Base-by-base conservation (phyloP, 106 monocot genomes). In the Acorus calamus region DNA sequence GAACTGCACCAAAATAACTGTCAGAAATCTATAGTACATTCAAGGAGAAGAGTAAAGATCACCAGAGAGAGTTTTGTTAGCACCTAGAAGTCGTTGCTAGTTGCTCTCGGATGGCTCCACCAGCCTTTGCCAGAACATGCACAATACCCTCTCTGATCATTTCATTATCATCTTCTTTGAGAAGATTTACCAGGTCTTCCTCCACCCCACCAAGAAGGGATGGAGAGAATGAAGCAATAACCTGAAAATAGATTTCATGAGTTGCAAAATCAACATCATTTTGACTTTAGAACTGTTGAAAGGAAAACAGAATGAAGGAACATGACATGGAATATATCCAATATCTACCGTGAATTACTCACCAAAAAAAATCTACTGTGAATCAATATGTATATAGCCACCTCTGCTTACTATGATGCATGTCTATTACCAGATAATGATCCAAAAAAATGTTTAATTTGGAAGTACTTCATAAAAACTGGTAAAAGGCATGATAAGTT, bases 71-170 rank as follows among this genome's bases (percentile, higher is more conserved):
- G 28, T 28, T 28, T 28, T 53, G 8, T 6, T 14, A 47, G 58
- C 9, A 98, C 98, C 88, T 92, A 78, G 92, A 83, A 59, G 83
- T 73, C 44, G 44, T 71, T 11, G 83, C 65, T 71, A 92, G 68
- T 59, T 92, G 78, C 67, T 98, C 92, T 57, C 98, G 73, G 62
- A 98, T 98, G 49, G 69, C 75, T 13, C 92, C 98, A 47, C 98
- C 98, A 77, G 88, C 91, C 55, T 86, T 92, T 14, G 98, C 80
- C 60, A 98, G 76, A 70, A 98, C 75, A 85, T 87, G 98, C 60
- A 92, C 77, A 63, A 83, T 78, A 48, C 98, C 92, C 81, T 98
- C 98, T 77, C 92, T 98, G 62, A 88, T 72, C 52, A 79, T 66
- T 55, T 92, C 92, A 73, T 81, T 77, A 49, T 92, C 92, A 28